These are phyloP conservation scores for Dipteronia sinensis DNA, from an alignment of 345 rosid species.

Conservation along the genomic window DNA sequence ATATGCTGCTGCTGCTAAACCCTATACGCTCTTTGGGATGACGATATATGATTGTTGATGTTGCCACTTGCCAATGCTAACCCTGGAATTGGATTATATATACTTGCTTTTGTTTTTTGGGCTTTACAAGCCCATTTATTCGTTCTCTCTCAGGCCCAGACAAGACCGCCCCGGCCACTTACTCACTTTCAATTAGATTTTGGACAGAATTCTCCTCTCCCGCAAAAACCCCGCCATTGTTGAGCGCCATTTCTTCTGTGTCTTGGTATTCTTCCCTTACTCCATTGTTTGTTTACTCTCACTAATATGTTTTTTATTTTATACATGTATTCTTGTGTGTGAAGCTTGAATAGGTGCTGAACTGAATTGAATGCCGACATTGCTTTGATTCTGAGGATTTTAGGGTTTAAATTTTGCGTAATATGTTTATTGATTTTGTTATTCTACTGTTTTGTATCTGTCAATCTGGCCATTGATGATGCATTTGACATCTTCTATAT, in stretches of 20 bases:
- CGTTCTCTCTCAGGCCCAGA: not conserved
- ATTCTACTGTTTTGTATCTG: no score
- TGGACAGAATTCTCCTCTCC: not conserved
- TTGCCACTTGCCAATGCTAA: no score
- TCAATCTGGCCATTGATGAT: no score
- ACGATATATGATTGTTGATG: not conserved
- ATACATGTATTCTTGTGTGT: no score
- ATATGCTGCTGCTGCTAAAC: slow-evolving; percentile 26
- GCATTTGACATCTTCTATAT: no score
- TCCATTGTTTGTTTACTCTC: not conserved
- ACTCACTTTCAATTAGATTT: no score
- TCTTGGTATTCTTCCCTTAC: not conserved
- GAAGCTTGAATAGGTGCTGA: not conserved
- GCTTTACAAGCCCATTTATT: not conserved
- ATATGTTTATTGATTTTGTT: no score
- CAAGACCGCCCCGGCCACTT: not conserved
- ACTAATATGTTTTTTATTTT: no score
- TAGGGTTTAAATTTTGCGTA: not conserved
- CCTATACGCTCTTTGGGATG: slow-evolving; percentile 3
- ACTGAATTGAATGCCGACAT: not conserved
- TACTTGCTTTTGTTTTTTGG: not conserved
- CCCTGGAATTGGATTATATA: not conserved
- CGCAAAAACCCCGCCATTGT: not conserved
- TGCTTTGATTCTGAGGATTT: not conserved
- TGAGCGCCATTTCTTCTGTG: not conserved